phyloP scores from a whole-genome alignment of 176 grass and related monocot genomes.

The Hsuehochloa calcarea region DNA sequence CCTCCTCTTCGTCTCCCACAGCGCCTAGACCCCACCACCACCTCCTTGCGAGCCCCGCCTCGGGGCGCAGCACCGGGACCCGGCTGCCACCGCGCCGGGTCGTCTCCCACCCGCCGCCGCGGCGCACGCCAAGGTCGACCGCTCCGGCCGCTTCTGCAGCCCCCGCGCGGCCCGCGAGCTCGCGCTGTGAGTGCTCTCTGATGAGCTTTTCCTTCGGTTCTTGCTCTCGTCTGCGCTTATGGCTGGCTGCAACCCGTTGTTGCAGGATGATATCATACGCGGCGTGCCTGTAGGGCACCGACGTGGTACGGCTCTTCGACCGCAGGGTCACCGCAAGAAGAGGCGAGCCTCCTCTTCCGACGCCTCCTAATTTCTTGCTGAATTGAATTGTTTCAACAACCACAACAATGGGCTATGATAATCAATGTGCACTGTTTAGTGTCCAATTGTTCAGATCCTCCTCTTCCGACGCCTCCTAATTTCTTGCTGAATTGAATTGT shows the following conservation, averaged over 20 bases:
- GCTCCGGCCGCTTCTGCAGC: neutral
- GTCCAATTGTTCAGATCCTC: neutral
- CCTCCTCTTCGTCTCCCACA: neutral
- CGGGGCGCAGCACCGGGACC: neutral
- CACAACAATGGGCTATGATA: neutral
- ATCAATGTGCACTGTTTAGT: neutral
- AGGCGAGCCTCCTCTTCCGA: constrained; percentile 39
- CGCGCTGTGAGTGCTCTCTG: constrained; percentile 65
- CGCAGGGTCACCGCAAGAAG: constrained; percentile 73
- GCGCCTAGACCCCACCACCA: neutral
- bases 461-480: neutral
- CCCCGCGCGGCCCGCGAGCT: constrained; percentile 90
- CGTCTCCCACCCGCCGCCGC: neutral
- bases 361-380: neutral
- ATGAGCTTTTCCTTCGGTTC: neutral
- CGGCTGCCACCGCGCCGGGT: constrained; percentile 10
- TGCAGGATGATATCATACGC: constrained; percentile 86
- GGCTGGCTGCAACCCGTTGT: neutral
- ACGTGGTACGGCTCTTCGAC: constrained; percentile 86
- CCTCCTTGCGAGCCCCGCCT: neutral
- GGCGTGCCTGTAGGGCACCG: constrained; percentile 82
- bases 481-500: neutral
- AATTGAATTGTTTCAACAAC: neutral
- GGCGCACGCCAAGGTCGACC: neutral
- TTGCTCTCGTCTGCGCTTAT: neutral